These are phyloP conservation scores for Neurospora hispaniola DNA, from an alignment of 495 filamentous ascomycete species.

Conservation along the genomic window DNA sequence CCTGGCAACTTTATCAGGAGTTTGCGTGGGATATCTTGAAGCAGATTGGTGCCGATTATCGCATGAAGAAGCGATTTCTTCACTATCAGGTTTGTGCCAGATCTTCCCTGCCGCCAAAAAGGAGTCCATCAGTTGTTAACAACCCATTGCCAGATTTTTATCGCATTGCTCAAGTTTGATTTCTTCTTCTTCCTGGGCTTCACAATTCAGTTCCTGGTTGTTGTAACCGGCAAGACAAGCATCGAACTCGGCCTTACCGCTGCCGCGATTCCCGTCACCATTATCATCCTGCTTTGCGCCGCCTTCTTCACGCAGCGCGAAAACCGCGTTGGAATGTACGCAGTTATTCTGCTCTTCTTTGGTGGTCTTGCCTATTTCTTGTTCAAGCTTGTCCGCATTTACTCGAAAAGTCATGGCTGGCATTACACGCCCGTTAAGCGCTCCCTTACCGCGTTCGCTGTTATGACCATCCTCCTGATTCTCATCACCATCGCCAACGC, in stretches of 20 bases:
- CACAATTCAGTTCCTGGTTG: constrained; percentile 91
- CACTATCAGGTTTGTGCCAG: constrained; percentile 71
- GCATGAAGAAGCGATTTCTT: constrained; percentile 92
- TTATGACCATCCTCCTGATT: constrained; percentile 83
- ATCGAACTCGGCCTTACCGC: constrained; percentile 79
- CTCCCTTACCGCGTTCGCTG: constrained; percentile 82
- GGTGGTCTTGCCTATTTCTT: constrained; percentile 90
- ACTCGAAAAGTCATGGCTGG: constrained; percentile 40
- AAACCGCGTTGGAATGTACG: constrained; percentile 62
- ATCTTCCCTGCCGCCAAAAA: neutral
- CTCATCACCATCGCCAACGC: constrained; percentile 83
- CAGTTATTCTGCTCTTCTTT: constrained; percentile 77
- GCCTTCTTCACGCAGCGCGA: constrained; percentile 79
- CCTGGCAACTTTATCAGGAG: constrained; percentile 94
- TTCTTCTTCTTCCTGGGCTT: constrained; percentile 99
- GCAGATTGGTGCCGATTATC: constrained; percentile 93
- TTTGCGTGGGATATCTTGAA: constrained; percentile 99
- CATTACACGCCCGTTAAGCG: constrained; percentile 64
- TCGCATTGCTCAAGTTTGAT: constrained; percentile 94
- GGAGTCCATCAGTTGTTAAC: constrained; percentile 18
- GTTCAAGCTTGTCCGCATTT: constrained; percentile 97
- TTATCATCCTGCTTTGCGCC: constrained; percentile 72
- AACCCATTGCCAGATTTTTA: constrained; percentile 66
- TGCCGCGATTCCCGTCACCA: constrained; percentile 81
- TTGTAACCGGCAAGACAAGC: constrained; percentile 59